Evolutionary conservation across 257 asterid genomes (phyloP).

Genomic region (Linderniella brevidens): DNA sequence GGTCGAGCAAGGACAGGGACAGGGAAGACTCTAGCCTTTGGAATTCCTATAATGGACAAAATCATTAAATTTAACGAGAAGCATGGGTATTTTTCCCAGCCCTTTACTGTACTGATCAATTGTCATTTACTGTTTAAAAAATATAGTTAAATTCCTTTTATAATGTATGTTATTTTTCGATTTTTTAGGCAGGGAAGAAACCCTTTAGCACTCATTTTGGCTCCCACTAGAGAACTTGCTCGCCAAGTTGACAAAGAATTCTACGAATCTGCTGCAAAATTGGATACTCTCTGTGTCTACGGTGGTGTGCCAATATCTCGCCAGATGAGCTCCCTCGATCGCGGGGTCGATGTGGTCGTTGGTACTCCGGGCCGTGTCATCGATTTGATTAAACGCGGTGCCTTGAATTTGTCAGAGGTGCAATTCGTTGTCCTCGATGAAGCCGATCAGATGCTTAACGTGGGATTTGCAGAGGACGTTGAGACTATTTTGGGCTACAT

Average conservation of each 20-base stretch:
- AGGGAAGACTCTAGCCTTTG: constrained; percentile 78
- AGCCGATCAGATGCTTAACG: constrained; percentile 96
- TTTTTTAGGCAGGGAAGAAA: constrained; percentile 49
- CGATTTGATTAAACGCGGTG: constrained; percentile 73
- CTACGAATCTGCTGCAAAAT: constrained; percentile 43
- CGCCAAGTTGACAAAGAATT: constrained; percentile 81
- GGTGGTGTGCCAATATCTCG: constrained; percentile 70
- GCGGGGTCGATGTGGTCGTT: constrained; percentile 69
- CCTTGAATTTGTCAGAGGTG: constrained; percentile 47
- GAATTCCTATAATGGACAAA: constrained; percentile 59
- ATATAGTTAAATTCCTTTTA: background rate
- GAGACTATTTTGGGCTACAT: constrained; percentile 62
- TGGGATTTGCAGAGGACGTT: constrained; percentile 85
- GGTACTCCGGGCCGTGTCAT: constrained; percentile 92
- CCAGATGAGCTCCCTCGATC: constrained; percentile 71
- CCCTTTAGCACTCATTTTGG: constrained; percentile 62
- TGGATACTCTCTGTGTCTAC: constrained; percentile 74
- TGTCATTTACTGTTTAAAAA: constrained; percentile 3
- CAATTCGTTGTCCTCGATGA: constrained; percentile 80
- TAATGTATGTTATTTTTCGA: constrained; percentile 5
- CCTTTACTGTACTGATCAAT: background rate
- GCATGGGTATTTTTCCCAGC: constrained; percentile 44
- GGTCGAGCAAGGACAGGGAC: constrained; percentile 93
- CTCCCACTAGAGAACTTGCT: constrained; percentile 94
- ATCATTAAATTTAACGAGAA: constrained; percentile 46